Evolutionary conservation across 2,329 filamentous ascomycete genomes (phyloP), one percentile per base, ranked within the genome.

Genomic region (Onygenales sp.): DNA sequence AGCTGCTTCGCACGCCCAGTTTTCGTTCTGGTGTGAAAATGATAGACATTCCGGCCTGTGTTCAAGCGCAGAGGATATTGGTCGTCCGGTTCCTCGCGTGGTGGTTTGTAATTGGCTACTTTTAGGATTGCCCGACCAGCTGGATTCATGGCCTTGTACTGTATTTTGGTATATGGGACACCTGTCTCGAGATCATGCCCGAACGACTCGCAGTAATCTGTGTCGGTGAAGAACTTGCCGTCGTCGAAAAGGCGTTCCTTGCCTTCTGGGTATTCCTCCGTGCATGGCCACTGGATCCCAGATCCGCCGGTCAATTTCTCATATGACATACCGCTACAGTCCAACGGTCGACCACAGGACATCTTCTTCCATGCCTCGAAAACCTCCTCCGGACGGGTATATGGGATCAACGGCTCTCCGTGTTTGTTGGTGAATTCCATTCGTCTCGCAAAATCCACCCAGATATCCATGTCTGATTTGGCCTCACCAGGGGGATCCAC

Each of bases 251-350:
- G 57, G 6, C 68, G 52, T 52, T 71, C 67, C 9, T 60, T 68
- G 2, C 69, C 68, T 13, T 61, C 47, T 1, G 68, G 68, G 53
- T 65, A 58, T 4, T 61, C 55, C 10, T 61, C 57, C 37, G 64
- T 70, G 55, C 66, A 70, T 6, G 68, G 69, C 68, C 69, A 70
- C 53, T 70, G 67, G 27, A 71, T 63, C 1, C 68, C 69, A 3
- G 67, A 66, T 1, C 67, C 66, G 3, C 66, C 67, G 1, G 63
- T 63, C 2, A 71, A 57, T 47, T 65, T 66, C 7, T 65, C 65
- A 51, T 71, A 71, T 3, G 55, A 62, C 42, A 71, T 31, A 2
- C 56, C 65, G 47, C 56, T 66, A 54, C 67, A 70, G 54, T 71
- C 68, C 49, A 63, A 69, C 0, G 68, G 69, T 6, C 69, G 54